phyloP scores from a whole-genome alignment of 495 filamentous ascomycete species.

The Penicillium herquei region DNA sequence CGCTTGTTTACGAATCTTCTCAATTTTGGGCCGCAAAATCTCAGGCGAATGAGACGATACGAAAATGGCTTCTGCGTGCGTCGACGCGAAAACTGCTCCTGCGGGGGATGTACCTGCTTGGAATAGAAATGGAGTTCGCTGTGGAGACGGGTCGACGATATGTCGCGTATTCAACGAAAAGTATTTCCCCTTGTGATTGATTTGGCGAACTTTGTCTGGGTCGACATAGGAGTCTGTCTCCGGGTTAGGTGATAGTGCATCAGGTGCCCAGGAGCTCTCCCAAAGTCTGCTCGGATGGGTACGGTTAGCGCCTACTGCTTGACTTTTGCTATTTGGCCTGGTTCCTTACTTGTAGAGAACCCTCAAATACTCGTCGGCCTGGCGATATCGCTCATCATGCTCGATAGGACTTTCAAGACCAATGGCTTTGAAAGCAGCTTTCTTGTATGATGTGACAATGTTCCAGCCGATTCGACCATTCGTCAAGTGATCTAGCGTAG shows the following conservation, averaged over 20 bases:
- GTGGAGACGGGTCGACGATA: slow-evolving; percentile 59
- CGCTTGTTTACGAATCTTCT: slow-evolving; percentile 53
- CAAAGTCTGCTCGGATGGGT: slow-evolving; percentile 41
- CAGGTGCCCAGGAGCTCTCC: slow-evolving; percentile 60
- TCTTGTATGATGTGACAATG: slow-evolving; percentile 62
- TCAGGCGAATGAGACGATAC: slow-evolving; percentile 54
- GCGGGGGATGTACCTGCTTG: slow-evolving; percentile 62
- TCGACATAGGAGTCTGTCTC: slow-evolving; percentile 52
- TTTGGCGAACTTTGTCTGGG: slow-evolving; percentile 55
- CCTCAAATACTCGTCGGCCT: slow-evolving; percentile 60
- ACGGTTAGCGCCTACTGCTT: not conserved
- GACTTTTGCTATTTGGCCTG: not conserved
- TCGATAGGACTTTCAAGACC: slow-evolving; percentile 55
- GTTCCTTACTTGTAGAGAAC: slow-evolving; percentile 51
- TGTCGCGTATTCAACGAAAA: slow-evolving; percentile 51
- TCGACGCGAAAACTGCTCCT: slow-evolving; percentile 56
- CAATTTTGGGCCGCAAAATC: slow-evolving; percentile 51
- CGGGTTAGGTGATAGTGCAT: slow-evolving; percentile 49
- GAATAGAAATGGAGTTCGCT: slow-evolving; percentile 63
- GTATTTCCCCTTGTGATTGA: slow-evolving; percentile 60
- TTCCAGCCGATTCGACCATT: slow-evolving; percentile 63
- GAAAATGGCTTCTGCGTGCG: slow-evolving; percentile 65
- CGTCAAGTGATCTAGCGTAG: slow-evolving; percentile 63
- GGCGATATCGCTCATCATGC: slow-evolving; percentile 60
- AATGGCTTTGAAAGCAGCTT: slow-evolving; percentile 57